Base-by-base conservation (phyloP, 2,329 filamentous ascomycete species). In the Eutypa lata region DNA sequence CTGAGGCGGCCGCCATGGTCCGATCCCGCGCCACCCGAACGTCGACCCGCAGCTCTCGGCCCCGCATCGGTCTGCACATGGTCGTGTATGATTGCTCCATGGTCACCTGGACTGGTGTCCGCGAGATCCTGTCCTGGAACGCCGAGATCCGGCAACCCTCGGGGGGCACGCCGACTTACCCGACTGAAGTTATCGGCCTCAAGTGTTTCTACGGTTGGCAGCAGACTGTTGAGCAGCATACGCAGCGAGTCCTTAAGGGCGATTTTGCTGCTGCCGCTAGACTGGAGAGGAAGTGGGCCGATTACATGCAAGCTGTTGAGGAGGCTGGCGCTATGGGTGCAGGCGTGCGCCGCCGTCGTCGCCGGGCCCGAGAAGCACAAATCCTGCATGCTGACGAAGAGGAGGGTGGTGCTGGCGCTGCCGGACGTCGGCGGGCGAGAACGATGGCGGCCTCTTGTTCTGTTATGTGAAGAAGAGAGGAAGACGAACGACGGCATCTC, bases 171-270 rank as follows among this genome's bases (percentile, higher is more conserved):
- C 65, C 78, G 10, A 80, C 80, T 0, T 92, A 87, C 61, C 89
- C 91, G 0, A 82, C 84, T 1, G 87, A 96, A 66, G 83, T 95
- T 53, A 91, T 97, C 54, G 79, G 85, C 6, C 79, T 97, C 43
- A 97, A 96, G 71, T 96, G 91, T 71, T 97, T 93, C 75, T 96
- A 96, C 69, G 91, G 89, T 42, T 97, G 90, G 83, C 93, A 97
- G 72, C 90, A 90, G 73, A 97, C 91, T 0, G 91, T 97, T 4
- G 89, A 97, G 60, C 91, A 97, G 69, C 93, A 97, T 71, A 91
- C 86, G 50, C 93, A 92, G 73, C 84, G 92, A 3, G 90, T 97
- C 1, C 70, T 96, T 49, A 78, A 83, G 4, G 90, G 90, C 7
- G 89, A 96, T 56, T 81, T 91, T 53, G 76, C 79, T 0, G 80